Conservation (phyloP, 345 rosid species). For the Acer saccharum region DNA sequence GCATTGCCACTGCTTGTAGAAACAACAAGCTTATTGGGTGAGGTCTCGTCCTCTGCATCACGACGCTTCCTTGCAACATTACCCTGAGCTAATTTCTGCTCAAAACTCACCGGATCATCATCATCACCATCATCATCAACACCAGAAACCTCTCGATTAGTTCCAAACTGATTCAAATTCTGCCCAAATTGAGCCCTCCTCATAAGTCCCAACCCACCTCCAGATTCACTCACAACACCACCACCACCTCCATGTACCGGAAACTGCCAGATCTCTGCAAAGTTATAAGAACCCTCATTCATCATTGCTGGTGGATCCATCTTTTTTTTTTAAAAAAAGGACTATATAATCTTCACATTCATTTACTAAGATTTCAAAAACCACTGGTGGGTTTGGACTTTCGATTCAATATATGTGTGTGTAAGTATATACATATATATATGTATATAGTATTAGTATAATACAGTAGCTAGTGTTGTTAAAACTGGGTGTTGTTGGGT, state of each 20-base stretch:
- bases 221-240: slow-evolving; percentile 13
- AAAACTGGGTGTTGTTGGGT: background rate
- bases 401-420: too few relatives aligned
- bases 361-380: background rate
- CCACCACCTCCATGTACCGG: slow-evolving; percentile 47
- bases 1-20: slow-evolving; percentile 52
- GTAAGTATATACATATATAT: too few relatives aligned
- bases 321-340: background rate
- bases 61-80: slow-evolving; percentile 57
- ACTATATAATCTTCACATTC: background rate
- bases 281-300: slow-evolving; percentile 51
- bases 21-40: slow-evolving; percentile 36
- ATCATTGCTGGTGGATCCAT: slow-evolving; percentile 84
- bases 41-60: slow-evolving; percentile 47
- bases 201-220: slow-evolving; percentile 29
- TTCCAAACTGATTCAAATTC: slow-evolving; percentile 33
- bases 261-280: slow-evolving; percentile 86
- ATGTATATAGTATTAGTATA: background rate
- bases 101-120: slow-evolving; percentile 45
- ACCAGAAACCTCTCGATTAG: slow-evolving; percentile 34
- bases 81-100: slow-evolving; percentile 34
- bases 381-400: background rate
- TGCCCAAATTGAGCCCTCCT: slow-evolving; percentile 38
- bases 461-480: background rate
- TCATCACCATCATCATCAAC: too few relatives aligned